phyloP scores from a whole-genome alignment of 1,284 basidiomycete genomes.

The Inonotus obliquus region DNA sequence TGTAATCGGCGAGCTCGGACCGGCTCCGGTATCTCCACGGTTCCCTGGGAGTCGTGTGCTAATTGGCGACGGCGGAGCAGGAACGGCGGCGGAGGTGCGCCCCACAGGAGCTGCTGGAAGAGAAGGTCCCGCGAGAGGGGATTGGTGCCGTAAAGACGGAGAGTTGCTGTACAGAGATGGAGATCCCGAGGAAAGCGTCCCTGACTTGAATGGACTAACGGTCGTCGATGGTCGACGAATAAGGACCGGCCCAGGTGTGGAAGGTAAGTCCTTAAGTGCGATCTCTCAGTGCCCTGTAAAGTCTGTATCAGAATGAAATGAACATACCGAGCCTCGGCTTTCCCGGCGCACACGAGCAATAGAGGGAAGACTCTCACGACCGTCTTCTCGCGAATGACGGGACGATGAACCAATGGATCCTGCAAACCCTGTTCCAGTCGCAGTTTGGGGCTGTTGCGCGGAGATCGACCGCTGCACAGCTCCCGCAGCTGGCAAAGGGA shows the following conservation, averaged over 20 bases:
- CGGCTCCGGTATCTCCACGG: conserved; percentile 10
- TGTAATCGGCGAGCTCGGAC: conserved; percentile 3
- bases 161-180: conserved; percentile 37
- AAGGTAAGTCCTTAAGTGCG: conserved; percentile 29
- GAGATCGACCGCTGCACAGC: conserved; percentile 13
- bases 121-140: conserved; percentile 12
- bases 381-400: conserved; percentile 36
- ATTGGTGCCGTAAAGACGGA: conserved; percentile 4
- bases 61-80: conserved; percentile 12
- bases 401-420: conserved; percentile 32
- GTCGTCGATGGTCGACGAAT: conserved; percentile 51
- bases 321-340: conserved; percentile 35
- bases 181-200: conserved; percentile 53
- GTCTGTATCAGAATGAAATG: background rate
- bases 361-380: conserved; percentile 27
- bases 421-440: conserved; percentile 28
- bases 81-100: conserved; percentile 1
- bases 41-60: background rate
- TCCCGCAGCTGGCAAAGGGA: conserved; percentile 32
- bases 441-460: background rate
- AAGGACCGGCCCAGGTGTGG: conserved; percentile 40
- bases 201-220: conserved; percentile 63
- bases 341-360: conserved; percentile 40
- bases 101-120: conserved; percentile 12
- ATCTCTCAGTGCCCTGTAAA: background rate